Conservation (phyloP, 495 filamentous ascomycete genomes). For the Penicillium mononematosum region DNA sequence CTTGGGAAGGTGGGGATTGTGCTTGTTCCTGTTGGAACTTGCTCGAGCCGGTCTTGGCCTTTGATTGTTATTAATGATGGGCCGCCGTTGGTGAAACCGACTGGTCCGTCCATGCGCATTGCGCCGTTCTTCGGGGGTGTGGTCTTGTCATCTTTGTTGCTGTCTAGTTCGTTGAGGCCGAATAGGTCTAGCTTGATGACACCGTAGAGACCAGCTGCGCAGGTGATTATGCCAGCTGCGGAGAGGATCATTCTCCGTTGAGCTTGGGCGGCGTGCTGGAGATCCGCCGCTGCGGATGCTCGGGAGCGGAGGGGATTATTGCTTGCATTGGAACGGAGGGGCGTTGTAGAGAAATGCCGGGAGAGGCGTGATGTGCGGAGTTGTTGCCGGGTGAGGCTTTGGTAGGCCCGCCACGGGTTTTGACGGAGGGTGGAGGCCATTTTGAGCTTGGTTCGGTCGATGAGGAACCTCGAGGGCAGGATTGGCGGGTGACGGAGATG, state of each 20-base stretch:
- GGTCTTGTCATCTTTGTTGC: conserved; percentile 11
- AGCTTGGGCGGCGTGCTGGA: conserved; percentile 28
- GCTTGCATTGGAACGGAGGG: conserved; percentile 28
- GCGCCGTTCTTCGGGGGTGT: conserved; percentile 13
- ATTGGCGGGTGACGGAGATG: conserved; percentile 16
- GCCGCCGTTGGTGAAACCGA: conserved; percentile 35
- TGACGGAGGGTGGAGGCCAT: conserved; percentile 30
- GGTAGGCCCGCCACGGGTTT: conserved; percentile 36
- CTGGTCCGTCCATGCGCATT: conserved; percentile 43
- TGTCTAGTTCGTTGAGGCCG: conserved; percentile 29
- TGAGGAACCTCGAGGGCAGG: conserved; percentile 8
- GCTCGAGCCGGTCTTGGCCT: conserved; percentile 59
- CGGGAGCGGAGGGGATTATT: conserved; percentile 33
- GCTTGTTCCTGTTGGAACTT: conserved; percentile 79
- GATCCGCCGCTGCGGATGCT: conserved; percentile 13
- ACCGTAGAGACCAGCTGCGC: conserved; percentile 39
- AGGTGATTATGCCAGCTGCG: conserved; percentile 35
- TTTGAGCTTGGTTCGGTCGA: conserved; percentile 14
- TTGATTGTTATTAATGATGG: conserved; percentile 43
- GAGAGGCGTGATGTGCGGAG: conserved; percentile 15
- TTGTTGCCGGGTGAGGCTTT: conserved; percentile 33
- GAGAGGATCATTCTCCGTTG: conserved; percentile 38
- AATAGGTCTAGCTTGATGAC: conserved; percentile 43
- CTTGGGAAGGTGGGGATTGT: conserved; percentile 79
- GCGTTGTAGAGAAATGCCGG: conserved; percentile 30